phyloP scores from a whole-genome alignment of 768 basidiomycete genomes.

The Galerina sulciceps region DNA sequence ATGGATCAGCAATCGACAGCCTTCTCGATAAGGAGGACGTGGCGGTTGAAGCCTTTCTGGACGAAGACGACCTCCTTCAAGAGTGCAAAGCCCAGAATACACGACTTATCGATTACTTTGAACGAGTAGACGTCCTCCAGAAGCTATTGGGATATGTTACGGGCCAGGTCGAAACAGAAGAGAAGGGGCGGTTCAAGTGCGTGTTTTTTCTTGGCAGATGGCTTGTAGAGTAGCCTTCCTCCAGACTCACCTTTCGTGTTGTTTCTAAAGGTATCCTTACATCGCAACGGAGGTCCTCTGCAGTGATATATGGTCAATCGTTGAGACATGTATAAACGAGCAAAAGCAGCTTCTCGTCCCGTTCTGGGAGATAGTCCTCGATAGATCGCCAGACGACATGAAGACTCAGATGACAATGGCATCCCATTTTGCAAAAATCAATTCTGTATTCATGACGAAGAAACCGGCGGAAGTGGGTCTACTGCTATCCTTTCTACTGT shows the following conservation, averaged over 20 bases:
- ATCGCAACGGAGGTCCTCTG: conserved; percentile 94
- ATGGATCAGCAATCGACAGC: conserved; percentile 87
- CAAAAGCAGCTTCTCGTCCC: conserved; percentile 74
- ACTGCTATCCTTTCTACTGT: conserved; percentile 27
- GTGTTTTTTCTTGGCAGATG: conserved; percentile 32
- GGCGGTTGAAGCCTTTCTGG: conserved; percentile 87
- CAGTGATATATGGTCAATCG: conserved; percentile 94
- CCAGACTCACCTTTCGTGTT: conserved; percentile 1
- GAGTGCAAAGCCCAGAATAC: conserved; percentile 97
- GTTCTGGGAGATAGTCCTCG: conserved; percentile 91
- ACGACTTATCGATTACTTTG: conserved; percentile 86
- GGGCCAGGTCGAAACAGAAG: conserved; percentile 83
- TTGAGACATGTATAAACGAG: conserved; percentile 83
- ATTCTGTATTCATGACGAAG: conserved; percentile 84
- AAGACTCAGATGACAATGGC: conserved; percentile 86
- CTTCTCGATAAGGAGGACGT: conserved; percentile 91
- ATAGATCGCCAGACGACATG: conserved; percentile 83
- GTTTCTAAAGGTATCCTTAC: conserved; percentile 80
- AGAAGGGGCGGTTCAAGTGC: conserved; percentile 82
- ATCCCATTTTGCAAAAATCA: conserved; percentile 94
- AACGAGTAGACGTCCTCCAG: conserved; percentile 79
- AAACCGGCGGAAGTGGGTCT: conserved; percentile 83
- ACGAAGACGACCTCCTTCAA: conserved; percentile 91
- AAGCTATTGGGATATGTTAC: conserved; percentile 84
- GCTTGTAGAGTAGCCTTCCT: neutral